These are phyloP conservation scores for Marasmius tenuissimus DNA, from an alignment of 1,284 basidiomycete genomes.

Conservation along the genomic window DNA sequence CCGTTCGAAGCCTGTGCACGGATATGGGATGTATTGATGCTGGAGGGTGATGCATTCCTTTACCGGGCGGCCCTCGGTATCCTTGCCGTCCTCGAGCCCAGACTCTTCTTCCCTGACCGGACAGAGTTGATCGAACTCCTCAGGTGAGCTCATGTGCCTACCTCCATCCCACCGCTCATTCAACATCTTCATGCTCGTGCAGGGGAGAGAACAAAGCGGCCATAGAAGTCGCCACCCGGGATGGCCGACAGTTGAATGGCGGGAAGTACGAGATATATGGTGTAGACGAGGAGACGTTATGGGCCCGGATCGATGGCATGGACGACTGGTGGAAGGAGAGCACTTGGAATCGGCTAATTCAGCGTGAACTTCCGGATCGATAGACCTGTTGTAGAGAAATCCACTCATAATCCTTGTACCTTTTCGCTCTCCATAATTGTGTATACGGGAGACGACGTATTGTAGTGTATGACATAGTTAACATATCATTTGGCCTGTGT, in stretches of 20 bases:
- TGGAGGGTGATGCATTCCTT: slow-evolving; percentile 87
- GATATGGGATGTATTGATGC: slow-evolving; percentile 85
- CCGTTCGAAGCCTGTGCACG: slow-evolving; percentile 87
- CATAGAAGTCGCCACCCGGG: slow-evolving; percentile 75
- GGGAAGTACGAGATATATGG: slow-evolving; percentile 90
- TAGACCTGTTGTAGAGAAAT: slow-evolving; percentile 28
- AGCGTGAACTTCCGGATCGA: slow-evolving; percentile 85
- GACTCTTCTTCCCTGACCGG: slow-evolving; percentile 83
- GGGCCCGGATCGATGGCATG: slow-evolving; percentile 77
- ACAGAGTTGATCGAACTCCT: slow-evolving; percentile 74
- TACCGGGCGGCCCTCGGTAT: slow-evolving; percentile 84
- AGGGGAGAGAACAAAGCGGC: slow-evolving; percentile 85
- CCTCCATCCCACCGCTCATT: slow-evolving; percentile 1
- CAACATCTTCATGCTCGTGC: slow-evolving; percentile 11
- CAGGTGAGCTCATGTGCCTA: slow-evolving; percentile 42
- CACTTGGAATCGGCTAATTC: slow-evolving; percentile 82
- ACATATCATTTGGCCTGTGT: not conserved
- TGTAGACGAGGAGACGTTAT: slow-evolving; percentile 79
- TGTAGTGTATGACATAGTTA: not conserved
- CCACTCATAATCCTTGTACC: not conserved
- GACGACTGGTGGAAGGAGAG: slow-evolving; percentile 94
- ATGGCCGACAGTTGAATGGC: slow-evolving; percentile 58
- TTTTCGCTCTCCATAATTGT: not conserved
- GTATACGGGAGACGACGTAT: not conserved
- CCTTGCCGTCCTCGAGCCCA: slow-evolving; percentile 82